Base-by-base conservation (phyloP, 768 basidiomycete species). In the Lactarius hengduanensis region DNA sequence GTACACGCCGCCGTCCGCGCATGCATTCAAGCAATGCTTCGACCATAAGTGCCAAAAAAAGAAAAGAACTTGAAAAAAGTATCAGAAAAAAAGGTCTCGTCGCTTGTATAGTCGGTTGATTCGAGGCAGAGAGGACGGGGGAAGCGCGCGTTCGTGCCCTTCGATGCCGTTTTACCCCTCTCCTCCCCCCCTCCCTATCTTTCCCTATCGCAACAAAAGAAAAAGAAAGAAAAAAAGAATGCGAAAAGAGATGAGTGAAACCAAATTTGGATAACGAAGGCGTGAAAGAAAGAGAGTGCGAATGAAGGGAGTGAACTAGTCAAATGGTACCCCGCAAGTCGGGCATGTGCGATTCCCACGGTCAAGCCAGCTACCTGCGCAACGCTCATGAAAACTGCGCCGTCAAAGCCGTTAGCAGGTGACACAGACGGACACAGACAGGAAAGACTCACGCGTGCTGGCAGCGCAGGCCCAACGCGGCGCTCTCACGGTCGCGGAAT, bases 371-470 rank as follows among this genome's bases (percentile, higher is more conserved):
- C 64, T 32, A 15, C 61, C 43, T 55, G 68, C 59, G 60, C 68
- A 70, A 32, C 62, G 61, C n/a, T 70, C 69, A 47, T 70, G 69
- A n/a, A 70, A 70, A 59, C 69, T 70, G 57, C 41, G 9, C 9
- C 9, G 13, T 40, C 34, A 20, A 18, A 5, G 10, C 11, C 16
- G 9, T 32, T 8, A 41, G 11, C 2, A 11, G 3, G 18, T 41
- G 38, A 43, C 45, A 18, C 32, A 56, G 30, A 43, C n/a, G 32
- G 18, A 67, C 15, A 4, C 15, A 4, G 1, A 30, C 9, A 26
- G 32, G 10, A 10, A 26, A 22, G 18, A 65, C 70, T 64, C 47
- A 71, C 70, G 68, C 68, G 58, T 71, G 70, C 30, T 59, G 61
- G 59, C 70, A 71, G 30, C 57, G 57, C 38, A 62, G 43, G 0